phyloP scores from a whole-genome alignment of 192 early-diverging fungal species.

The Obelidium mucronatum region DNA sequence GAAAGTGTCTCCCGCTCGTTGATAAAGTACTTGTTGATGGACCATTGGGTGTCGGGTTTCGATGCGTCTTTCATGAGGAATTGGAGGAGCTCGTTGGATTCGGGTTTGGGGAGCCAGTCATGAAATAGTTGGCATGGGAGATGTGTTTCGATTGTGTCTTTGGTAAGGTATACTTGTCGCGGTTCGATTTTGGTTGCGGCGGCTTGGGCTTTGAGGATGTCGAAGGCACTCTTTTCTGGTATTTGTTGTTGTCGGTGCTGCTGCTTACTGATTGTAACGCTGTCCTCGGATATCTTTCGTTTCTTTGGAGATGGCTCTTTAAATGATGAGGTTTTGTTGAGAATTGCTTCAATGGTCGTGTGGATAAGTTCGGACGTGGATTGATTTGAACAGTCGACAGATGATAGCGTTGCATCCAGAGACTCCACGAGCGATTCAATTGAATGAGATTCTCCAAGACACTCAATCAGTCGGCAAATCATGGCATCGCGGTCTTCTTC shows the following conservation, averaged over 20 bases:
- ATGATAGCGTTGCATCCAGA: not conserved
- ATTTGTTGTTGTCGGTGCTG: not conserved
- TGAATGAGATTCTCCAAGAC: not conserved
- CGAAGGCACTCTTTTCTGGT: not conserved
- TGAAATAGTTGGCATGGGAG: constrained; percentile 56
- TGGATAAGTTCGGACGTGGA: not conserved
- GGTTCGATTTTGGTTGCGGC: no score
- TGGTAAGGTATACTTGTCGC: no score
- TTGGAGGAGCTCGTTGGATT: constrained; percentile 35
- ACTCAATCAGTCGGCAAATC: not conserved
- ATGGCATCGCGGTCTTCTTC: constrained; percentile 19
- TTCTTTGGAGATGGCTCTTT: not conserved
- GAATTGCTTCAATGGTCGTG: not conserved
- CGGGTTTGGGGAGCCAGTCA: constrained; percentile 38
- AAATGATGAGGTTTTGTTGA: not conserved
- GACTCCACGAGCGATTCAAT: not conserved
- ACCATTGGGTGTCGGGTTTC: constrained; percentile 30
- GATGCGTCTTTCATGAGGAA: constrained; percentile 44
- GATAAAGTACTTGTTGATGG: constrained; percentile 33
- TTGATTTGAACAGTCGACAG: not conserved
- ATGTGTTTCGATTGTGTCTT: constrained; percentile 36
- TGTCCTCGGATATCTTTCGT: not conserved
- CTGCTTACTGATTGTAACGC: not conserved
- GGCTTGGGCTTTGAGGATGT: not conserved
- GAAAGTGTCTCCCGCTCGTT: constrained; percentile 18